phyloP scores from a whole-genome alignment of 495 filamentous ascomycete genomes.

The Neurospora sublineolata region DNA sequence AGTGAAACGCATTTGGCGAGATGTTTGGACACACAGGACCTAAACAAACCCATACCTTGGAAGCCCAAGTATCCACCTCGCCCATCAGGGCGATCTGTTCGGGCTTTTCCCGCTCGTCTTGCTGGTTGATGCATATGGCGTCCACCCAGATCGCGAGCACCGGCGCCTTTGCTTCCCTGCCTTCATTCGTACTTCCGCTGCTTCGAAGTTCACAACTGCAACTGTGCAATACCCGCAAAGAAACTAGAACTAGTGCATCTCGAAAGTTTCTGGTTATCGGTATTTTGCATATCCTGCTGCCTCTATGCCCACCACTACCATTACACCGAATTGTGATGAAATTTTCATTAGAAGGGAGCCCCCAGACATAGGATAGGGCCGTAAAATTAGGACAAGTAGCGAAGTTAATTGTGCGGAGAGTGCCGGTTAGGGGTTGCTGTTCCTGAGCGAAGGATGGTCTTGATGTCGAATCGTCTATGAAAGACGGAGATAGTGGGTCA shows the following conservation, averaged over 20 bases:
- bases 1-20: background rate
- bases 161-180: background rate
- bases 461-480: background rate
- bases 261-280: slow-evolving; percentile 5
- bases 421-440: background rate
- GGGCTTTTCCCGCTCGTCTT: slow-evolving; percentile 16
- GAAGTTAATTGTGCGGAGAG: background rate
- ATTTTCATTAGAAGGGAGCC: background rate
- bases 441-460: background rate
- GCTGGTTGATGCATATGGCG: slow-evolving; percentile 30
- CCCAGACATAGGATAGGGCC: slow-evolving; percentile 8
- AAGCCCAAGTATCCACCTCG: slow-evolving; percentile 21
- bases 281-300: background rate
- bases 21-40: background rate
- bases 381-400: background rate
- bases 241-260: background rate
- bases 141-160: slow-evolving; percentile 21
- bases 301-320: background rate
- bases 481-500: background rate
- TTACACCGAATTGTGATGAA: background rate
- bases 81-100: slow-evolving; percentile 25
- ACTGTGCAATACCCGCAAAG: background rate
- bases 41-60: slow-evolving; percentile 22
- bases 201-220: background rate
- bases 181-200: background rate